These are phyloP conservation scores for Byssothecium circinans DNA, from an alignment of 2,329 filamentous ascomycete species.

Conservation along the genomic window DNA sequence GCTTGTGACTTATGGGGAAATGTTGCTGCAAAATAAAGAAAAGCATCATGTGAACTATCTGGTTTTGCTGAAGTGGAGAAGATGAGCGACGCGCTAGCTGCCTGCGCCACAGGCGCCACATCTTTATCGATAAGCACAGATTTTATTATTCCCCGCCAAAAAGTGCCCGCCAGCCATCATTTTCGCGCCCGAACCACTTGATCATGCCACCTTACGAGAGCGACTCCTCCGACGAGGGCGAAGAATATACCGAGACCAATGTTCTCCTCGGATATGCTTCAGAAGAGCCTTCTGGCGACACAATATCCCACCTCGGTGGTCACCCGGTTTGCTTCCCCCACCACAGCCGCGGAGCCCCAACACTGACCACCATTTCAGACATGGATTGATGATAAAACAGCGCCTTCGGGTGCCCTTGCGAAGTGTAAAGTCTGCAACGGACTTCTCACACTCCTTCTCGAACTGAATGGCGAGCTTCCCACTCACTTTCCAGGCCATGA, in stretches of 20 bases:
- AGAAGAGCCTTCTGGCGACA: conserved; percentile 75
- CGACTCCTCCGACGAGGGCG: conserved; percentile 72
- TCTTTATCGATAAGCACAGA: conserved; percentile 10
- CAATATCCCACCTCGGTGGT: conserved; percentile 85
- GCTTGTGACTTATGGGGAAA: too few species aligned
- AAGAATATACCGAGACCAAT: conserved; percentile 75
- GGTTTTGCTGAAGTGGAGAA: too few species aligned
- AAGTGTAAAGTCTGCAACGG: conserved; percentile 87
- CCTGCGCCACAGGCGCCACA: too few species aligned
- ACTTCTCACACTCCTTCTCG: conserved; percentile 80
- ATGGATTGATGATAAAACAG: conserved; percentile 74
- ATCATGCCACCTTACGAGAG: conserved; percentile 80
- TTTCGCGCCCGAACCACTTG: neutral
- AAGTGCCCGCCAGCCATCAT: neutral
- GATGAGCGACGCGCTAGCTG: too few species aligned
- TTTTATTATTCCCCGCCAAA: neutral
- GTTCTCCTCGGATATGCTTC: conserved; percentile 89
- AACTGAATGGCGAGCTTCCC: conserved; percentile 88
- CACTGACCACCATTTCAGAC: conserved; percentile 51
- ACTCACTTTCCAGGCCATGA: conserved; percentile 86
- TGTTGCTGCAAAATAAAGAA: too few species aligned
- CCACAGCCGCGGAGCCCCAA: neutral
- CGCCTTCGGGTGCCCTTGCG: conserved; percentile 75
- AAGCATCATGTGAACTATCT: too few species aligned
- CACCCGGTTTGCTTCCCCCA: conserved; percentile 67